Evolutionary conservation across 441 rosid genomes (phyloP), one percentile per base, ranked within the genome.

Genomic region (Gossypium davidsonii): DNA sequence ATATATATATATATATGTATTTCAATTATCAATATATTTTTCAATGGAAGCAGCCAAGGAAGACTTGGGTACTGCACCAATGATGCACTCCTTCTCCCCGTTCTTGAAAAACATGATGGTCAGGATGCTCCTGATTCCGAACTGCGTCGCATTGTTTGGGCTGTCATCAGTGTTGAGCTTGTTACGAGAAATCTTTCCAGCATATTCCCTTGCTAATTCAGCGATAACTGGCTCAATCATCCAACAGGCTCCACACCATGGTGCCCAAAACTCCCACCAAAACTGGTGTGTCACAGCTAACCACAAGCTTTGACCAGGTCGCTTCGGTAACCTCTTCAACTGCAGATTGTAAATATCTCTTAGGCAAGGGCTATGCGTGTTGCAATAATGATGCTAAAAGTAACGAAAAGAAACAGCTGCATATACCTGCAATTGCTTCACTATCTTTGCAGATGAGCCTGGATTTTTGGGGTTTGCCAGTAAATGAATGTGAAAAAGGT

Each of bases 181-280:
- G 80, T 68, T 83, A 59, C 91, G 87, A 6, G 85, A 52, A 8
- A 86, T 68, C 75, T 89, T 89, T 21, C 90, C 93, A 0, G 86
- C 79, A 25, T 87, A 87, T 62, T 89, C 89, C 66, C 81, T 86
- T 0, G 93, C 91, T 74, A 89, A 62, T 67, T 89, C 90, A 44
- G 85, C 82, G 3, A 89, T 70, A 1, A 86, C 86, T 0, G 93
- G 91, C 1, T 88, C 89, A 72, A 87, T 87, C 90, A 89, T 87
- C 70, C 88, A 77, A 73, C 91, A 87, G 3, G 93, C 91, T 53
- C 91, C 93, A 11, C 93, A 87, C 91, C 93, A 85, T 11, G 93
- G 91, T 17, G 93, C 93, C 91, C 93, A 89, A 34, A 89, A 89
- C 81, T 89, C 34, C 93, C 73, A 89, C 91, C 18, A 89, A 84